phyloP scores from a whole-genome alignment of 202 grass and related monocot species.

The Carex sylvatica region DNA sequence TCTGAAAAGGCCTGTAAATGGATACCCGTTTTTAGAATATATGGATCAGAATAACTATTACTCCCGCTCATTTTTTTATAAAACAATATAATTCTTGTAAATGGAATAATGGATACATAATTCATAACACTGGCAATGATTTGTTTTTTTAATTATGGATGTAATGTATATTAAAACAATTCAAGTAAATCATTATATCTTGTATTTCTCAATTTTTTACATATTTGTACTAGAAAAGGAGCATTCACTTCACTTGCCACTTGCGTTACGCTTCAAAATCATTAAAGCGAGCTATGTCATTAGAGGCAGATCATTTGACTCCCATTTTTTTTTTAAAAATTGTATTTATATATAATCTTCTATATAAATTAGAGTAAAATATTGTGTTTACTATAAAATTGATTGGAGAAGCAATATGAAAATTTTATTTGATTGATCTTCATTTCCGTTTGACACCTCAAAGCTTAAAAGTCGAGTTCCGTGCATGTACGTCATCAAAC shows the following conservation, averaged over 20 bases:
- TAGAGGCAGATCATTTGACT: no score
- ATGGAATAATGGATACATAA: no score
- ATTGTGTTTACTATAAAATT: no score
- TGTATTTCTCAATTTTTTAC: neutral
- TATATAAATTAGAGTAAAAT: no score
- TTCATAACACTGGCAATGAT: neutral
- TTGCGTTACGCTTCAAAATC: neutral
- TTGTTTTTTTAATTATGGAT: neutral
- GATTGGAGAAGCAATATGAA: no score
- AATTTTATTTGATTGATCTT: no score
- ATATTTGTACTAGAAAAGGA: neutral
- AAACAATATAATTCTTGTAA: neutral
- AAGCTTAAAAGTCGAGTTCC: no score
- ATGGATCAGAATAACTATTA: neutral
- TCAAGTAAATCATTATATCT: no score
- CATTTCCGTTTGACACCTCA: no score
- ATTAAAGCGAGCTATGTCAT: neutral
- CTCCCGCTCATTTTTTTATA: neutral
- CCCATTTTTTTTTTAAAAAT: no score
- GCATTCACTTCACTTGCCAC: no score
- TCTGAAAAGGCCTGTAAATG: neutral
- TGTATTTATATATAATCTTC: no score
- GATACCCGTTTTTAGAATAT: neutral
- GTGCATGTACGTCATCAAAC: neutral
- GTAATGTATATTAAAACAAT: neutral